Evolutionary conservation across 257 asterid species (phyloP), one percentile per base, ranked within the genome.

Genomic region (Fraxinus pennsylvanica): DNA sequence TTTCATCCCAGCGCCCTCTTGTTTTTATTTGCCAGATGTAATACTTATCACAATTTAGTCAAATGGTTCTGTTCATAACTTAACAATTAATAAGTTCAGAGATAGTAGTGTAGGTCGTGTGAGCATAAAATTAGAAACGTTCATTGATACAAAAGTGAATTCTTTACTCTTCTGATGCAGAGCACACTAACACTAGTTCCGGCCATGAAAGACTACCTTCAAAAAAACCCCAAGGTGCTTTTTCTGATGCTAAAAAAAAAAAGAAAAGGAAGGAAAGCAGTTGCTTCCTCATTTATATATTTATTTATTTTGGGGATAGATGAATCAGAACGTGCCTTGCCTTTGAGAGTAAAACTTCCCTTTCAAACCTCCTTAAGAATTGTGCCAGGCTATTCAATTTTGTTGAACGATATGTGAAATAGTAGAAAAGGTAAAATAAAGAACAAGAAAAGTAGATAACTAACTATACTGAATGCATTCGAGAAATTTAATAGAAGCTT

Each of bases 31-130:
- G 57, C 27, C 39, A 30, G 67, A 78, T 70, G 52, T n/a, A 66
- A 72, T 72, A 27, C 52, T 59, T 82, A 75, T 75, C 41, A 68
- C 74, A 59, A 59, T 69, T 74, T 50, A 43, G 66, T 43, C 14
- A 41, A 47, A 36, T 67, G 63, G 47, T 43, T 43, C 17, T 9
- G 50, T 43, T 43, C 50, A 2, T 43, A 43, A 43, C 50, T 9
- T 47, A 47, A 14, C n/a, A 14, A 47, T 47, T 14, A 47, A 47
- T 14, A 47, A 47, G n/a, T 47, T 14, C 57, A 47, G 6, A 3
- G 19, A 47, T 5, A 47, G n/a, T 21, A 19, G 29, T n/a, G 27
- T 57, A 57, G 67, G 67, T 57, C 30, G 30, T 57, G 29, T 57
- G 67, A 57, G 27, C 67, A 57, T 57, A 6, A 57, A n/a, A 57